These are phyloP conservation scores for Blastocystis sp. DNA, from an alignment of 352 stramenopile species.

Conservation along the genomic window DNA sequence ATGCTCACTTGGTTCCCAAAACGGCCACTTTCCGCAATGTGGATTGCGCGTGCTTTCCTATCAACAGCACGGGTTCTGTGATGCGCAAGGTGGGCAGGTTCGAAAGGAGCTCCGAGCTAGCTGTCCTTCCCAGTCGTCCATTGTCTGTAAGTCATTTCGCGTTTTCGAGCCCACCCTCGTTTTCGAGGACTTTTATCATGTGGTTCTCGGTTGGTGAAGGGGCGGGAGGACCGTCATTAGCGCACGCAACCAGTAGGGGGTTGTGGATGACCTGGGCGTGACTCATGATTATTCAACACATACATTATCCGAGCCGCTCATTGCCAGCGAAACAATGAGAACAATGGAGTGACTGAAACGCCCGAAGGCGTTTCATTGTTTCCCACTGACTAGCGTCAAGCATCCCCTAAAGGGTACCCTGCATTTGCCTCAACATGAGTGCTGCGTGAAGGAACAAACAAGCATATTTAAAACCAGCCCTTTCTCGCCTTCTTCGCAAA, in stretches of 20 bases:
- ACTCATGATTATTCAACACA: too few relatives aligned
- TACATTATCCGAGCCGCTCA: too few relatives aligned
- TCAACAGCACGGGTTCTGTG: background rate
- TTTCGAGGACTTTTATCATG: constrained; percentile 1
- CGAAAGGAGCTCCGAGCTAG: constrained; percentile 25
- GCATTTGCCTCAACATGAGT: too few relatives aligned
- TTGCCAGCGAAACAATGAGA: too few relatives aligned
- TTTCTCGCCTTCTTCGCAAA: constrained; percentile 53
- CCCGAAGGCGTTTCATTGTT: too few relatives aligned
- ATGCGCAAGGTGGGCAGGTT: background rate
- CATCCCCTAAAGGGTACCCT: too few relatives aligned
- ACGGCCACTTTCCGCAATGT: background rate
- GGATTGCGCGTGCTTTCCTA: background rate
- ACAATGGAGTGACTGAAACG: too few relatives aligned
- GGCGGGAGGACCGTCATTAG: background rate
- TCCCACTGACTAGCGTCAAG: too few relatives aligned
- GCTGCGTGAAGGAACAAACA: too few relatives aligned
- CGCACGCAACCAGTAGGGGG: background rate
- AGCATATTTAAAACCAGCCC: background rate
- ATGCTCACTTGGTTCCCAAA: constrained; percentile 5
- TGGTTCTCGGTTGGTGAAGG: background rate
- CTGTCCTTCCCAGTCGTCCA: background rate
- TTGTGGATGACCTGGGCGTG: constrained; percentile 6
- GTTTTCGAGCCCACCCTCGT: background rate
- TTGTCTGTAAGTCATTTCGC: background rate